Conservation (phyloP, 2,329 filamentous ascomycete species). For the Capronia americana region DNA sequence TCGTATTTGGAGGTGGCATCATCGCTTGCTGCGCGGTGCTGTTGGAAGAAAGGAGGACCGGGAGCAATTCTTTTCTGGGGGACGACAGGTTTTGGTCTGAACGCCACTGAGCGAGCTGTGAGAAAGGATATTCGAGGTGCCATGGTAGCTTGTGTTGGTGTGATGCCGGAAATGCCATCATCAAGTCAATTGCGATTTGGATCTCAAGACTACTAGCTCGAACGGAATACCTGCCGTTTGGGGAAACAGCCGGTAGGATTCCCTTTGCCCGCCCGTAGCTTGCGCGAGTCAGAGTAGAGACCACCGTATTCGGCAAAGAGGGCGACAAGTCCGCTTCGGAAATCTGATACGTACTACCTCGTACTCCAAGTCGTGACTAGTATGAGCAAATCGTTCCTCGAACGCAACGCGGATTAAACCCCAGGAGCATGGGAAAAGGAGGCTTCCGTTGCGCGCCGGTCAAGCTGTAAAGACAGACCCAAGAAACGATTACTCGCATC, state of each 20-base stretch:
- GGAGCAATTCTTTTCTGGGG: constrained; percentile 37
- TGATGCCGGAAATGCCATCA: background rate
- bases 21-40: constrained; percentile 40
- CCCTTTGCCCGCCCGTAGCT: background rate
- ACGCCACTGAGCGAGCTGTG: constrained; percentile 42
- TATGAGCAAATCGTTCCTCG: no score
- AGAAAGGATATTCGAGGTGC: constrained; percentile 62
- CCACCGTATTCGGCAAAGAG: no score
- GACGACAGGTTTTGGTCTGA: constrained; percentile 38
- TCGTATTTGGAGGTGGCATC: constrained; percentile 41
- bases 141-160: constrained; percentile 50
- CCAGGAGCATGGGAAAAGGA: no score
- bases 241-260: background rate
- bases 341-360: no score
- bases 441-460: no score
- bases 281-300: background rate
- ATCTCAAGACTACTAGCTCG: constrained; percentile 6
- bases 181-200: background rate
- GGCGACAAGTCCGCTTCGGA: no score
- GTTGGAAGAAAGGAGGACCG: constrained; percentile 36
- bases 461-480: no score
- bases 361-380: no score
- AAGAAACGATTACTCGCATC: no score
- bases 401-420: no score
- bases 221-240: background rate